These are phyloP conservation scores for Cladorrhinum samala DNA, from an alignment of 495 filamentous ascomycete species.

Conservation along the genomic window DNA sequence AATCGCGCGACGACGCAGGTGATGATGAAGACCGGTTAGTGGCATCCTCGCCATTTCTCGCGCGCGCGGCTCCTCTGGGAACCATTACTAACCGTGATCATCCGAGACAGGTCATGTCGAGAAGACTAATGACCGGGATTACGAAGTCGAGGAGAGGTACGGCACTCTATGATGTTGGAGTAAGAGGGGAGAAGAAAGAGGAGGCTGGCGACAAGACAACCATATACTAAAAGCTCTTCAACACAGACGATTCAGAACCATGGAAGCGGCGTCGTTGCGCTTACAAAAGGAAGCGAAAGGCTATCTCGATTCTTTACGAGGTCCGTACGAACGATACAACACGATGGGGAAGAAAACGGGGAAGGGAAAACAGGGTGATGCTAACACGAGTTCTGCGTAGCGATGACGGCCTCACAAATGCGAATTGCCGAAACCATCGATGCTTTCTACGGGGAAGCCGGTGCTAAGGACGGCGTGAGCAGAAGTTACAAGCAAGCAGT, in stretches of 20 bases:
- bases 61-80: no score
- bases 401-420: slow-evolving; percentile 99
- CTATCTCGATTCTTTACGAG: slow-evolving; percentile 90
- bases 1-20: slow-evolving; percentile 98
- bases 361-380: not conserved
- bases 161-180: slow-evolving; percentile 11
- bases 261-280: slow-evolving; percentile 87
- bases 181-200: no score
- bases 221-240: slow-evolving; percentile 5
- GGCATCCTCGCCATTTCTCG: not conserved
- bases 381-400: slow-evolving; percentile 36
- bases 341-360: not conserved
- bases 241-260: slow-evolving; percentile 79
- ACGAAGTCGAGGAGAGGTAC: slow-evolving; percentile 94
- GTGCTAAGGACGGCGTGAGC: slow-evolving; percentile 88
- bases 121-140: slow-evolving; percentile 95
- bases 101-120: slow-evolving; percentile 77
- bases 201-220: no score
- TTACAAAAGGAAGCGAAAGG: slow-evolving; percentile 97
- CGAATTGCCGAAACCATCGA: slow-evolving; percentile 98
- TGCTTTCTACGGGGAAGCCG: slow-evolving; percentile 96
- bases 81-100: not conserved
- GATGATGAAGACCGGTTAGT: slow-evolving; percentile 94
- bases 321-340: slow-evolving; percentile 45
- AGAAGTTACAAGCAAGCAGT: slow-evolving; percentile 97